phyloP scores from a whole-genome alignment of 1,284 basidiomycete genomes.

The Porodaedalea pini region DNA sequence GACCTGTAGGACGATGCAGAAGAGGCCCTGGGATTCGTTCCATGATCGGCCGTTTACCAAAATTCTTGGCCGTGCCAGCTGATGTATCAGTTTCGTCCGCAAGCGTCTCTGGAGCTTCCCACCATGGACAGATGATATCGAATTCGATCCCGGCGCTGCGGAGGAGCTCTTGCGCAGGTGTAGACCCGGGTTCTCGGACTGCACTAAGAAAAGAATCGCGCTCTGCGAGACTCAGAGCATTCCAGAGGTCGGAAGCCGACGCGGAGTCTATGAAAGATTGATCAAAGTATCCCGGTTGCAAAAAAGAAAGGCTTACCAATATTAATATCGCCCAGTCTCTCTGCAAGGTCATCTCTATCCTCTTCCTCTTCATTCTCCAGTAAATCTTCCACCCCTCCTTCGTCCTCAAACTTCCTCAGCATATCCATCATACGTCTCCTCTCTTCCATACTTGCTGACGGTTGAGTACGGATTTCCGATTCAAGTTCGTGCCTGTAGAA shows the following conservation, averaged over 20 bases:
- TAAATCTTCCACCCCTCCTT: slow-evolving; percentile 36
- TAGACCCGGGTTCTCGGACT: slow-evolving; percentile 55
- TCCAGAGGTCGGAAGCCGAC: slow-evolving; percentile 62
- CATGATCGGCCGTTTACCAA: slow-evolving; percentile 41
- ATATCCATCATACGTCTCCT: slow-evolving; percentile 63
- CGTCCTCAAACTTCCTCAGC: slow-evolving; percentile 67
- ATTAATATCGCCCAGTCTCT: slow-evolving; percentile 53
- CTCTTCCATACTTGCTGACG: slow-evolving; percentile 53
- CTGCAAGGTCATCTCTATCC: slow-evolving; percentile 45
- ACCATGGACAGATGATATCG: slow-evolving; percentile 52
- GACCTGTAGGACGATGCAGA: slow-evolving; percentile 33
- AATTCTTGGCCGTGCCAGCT: slow-evolving; percentile 23
- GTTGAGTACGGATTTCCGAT: slow-evolving; percentile 49
- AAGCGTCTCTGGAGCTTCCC: slow-evolving; percentile 38
- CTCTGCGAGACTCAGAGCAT: slow-evolving; percentile 53
- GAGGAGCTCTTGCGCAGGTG: slow-evolving; percentile 55
- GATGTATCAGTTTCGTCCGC: background rate
- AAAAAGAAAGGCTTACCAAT: slow-evolving; percentile 45
- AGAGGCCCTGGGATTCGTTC: slow-evolving; percentile 50
- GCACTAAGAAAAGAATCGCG: slow-evolving; percentile 54
- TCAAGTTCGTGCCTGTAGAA: slow-evolving; percentile 75
- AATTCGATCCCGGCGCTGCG: slow-evolving; percentile 50
- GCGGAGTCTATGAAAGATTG: slow-evolving; percentile 40
- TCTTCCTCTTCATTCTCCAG: slow-evolving; percentile 37
- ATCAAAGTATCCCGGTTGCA: slow-evolving; percentile 5